These are phyloP conservation scores for Mangifera indica DNA, from an alignment of 345 rosid genomes.

Conservation along the genomic window DNA sequence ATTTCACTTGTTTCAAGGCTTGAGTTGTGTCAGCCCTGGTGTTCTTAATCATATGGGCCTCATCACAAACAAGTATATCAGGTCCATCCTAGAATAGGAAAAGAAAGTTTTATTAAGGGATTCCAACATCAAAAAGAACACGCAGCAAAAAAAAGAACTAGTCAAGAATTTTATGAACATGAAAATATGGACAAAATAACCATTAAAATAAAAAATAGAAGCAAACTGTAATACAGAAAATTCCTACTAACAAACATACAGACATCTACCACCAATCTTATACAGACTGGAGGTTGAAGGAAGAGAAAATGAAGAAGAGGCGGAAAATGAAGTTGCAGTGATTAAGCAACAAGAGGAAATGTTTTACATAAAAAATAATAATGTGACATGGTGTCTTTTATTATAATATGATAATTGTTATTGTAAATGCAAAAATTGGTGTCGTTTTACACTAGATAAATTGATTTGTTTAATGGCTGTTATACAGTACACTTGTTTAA, in stretches of 20 bases:
- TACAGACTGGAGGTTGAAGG: too few relatives aligned
- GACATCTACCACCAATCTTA: background rate
- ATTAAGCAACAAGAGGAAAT: too few relatives aligned
- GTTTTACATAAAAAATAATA: too few relatives aligned
- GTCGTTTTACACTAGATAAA: too few relatives aligned
- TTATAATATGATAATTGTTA: too few relatives aligned
- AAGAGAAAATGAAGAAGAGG: too few relatives aligned
- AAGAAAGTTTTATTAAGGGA: conserved; percentile 17
- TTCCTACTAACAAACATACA: background rate
- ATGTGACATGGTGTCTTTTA: too few relatives aligned
- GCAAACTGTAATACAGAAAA: background rate
- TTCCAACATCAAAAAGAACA: background rate
- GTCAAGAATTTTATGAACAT: conserved; percentile 6
- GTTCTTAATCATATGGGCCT: conserved; percentile 97
- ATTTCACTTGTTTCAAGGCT: conserved; percentile 89
- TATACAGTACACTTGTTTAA: too few relatives aligned
- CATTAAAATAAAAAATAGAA: background rate
- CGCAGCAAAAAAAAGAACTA: background rate
- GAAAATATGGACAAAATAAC: background rate
- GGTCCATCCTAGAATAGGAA: conserved; percentile 79
- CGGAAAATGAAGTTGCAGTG: too few relatives aligned
- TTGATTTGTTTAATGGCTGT: too few relatives aligned
- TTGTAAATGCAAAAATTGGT: too few relatives aligned
- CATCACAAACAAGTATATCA: conserved; percentile 99
- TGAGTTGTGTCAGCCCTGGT: conserved; percentile 97